phyloP scores from a whole-genome alignment of 2,329 filamentous ascomycete species.

The Teratosphaeria viscida region DNA sequence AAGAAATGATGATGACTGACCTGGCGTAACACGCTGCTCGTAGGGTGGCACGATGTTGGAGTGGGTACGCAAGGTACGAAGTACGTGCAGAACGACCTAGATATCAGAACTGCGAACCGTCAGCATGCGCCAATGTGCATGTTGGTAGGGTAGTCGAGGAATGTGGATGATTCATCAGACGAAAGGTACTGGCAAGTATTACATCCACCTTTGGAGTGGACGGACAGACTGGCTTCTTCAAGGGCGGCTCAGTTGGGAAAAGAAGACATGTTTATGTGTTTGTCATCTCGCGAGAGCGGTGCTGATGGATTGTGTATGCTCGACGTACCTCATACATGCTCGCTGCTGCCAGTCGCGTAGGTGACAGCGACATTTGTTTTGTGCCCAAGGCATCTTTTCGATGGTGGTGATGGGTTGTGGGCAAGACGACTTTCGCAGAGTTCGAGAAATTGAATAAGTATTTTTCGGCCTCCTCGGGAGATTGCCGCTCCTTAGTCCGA shows the following conservation, averaged over 20 bases:
- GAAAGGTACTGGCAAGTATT: constrained; percentile 81
- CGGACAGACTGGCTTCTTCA: constrained; percentile 65
- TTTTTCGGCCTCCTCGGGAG: not conserved
- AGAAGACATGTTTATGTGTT: constrained; percentile 59
- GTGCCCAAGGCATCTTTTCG: not conserved
- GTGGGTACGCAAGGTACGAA: not conserved
- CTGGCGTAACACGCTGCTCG: not conserved
- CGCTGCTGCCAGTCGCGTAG: not conserved
- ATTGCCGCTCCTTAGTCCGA: not conserved
- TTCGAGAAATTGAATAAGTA: not conserved
- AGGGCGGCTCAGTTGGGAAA: constrained; percentile 82
- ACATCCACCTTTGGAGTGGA: constrained; percentile 58
- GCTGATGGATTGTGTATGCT: not conserved
- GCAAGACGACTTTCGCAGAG: not conserved
- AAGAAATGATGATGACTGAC: constrained; percentile 2
- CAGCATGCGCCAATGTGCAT: not conserved
- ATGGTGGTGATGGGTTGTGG: not conserved
- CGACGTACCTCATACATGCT: not conserved
- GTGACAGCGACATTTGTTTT: not conserved
- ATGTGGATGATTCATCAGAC: constrained; percentile 48
- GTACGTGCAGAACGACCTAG: not conserved
- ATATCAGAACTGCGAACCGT: not conserved
- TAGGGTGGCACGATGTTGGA: not conserved
- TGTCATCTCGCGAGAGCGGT: constrained; percentile 56
- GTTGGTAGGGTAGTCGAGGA: not conserved